Conservation (phyloP, 1,284 basidiomycete species). For the Grifola frondosa region DNA sequence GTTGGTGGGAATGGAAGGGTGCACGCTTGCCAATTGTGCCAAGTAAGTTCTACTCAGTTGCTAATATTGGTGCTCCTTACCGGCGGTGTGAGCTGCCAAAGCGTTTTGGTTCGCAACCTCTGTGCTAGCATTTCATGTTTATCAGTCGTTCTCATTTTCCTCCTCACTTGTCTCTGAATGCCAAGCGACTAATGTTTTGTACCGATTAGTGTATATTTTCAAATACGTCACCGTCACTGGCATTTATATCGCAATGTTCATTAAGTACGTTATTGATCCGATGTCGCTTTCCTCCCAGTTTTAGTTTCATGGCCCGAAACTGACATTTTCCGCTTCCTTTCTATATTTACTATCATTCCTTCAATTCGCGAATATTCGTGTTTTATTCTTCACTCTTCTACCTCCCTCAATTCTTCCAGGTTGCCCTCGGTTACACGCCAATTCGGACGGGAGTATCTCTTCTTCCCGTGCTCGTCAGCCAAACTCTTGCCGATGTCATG, state of each 20-base stretch:
- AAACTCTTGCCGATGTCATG: constrained; percentile 56
- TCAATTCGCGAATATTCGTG: constrained; percentile 46
- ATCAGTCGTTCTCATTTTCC: too few species aligned
- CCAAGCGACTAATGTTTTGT: not conserved
- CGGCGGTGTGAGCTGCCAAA: too few species aligned
- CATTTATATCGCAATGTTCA: constrained; percentile 67
- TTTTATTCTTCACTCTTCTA: constrained; percentile 65
- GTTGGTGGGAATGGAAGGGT: constrained; percentile 72
- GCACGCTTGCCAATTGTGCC: constrained; percentile 69
- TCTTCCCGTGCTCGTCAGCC: constrained; percentile 63
- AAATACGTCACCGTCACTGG: constrained; percentile 66
- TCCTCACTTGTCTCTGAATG: too few species aligned
- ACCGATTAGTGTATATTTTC: constrained; percentile 65
- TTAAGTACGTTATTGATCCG: constrained; percentile 61
- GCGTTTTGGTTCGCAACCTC: too few species aligned
- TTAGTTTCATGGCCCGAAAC: too few species aligned
- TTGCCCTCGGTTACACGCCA: constrained; percentile 62
- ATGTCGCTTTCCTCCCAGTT: too few species aligned
- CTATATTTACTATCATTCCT: not conserved
- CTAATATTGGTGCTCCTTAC: not conserved
- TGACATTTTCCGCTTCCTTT: too few species aligned
- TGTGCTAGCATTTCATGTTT: too few species aligned
- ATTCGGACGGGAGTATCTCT: constrained; percentile 63
- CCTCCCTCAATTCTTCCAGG: constrained; percentile 76
- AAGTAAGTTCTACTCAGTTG: constrained; percentile 39